Evolutionary conservation across 495 filamentous ascomycete species (phyloP), one percentile per base, ranked within the genome.

Genomic region (Hyaloscypha hepaticicola): DNA sequence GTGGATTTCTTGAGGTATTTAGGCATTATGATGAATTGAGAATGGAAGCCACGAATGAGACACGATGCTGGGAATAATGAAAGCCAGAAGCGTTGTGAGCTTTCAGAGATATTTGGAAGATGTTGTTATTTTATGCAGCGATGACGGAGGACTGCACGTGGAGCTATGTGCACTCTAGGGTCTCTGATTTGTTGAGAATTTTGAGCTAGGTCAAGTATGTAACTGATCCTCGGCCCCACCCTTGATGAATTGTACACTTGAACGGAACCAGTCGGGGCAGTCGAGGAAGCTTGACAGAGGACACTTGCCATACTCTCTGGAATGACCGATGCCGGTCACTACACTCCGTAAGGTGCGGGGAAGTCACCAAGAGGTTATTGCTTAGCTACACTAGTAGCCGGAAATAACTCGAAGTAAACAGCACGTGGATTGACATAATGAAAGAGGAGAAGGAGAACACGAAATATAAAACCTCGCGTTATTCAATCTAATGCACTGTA

Each of bases 1-100:
- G 55, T 21, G 6, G 19, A 27, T 26, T 34, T 27, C 41, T 12
- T 68, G 62, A 64, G 80, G 76, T 22, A 67, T 60, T 60, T 38
- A 50, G 29, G 60, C 26, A 67, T 61, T 53, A 3, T 53, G 12
- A 67, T 67, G 41, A 64, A 68, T 28, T 45, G 16, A 45, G 38
- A 19, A n/a, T n/a, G n/a, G n/a, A n/a, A n/a, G n/a, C n/a, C n/a
- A n/a, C n/a, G n/a, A 11, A 16, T 11, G 38, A 11, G 38, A 45
- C 9, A 4, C 19, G 38, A 45, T 4, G 38, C 12, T 45, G 16
- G n/a, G n/a, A n/a, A n/a, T n/a, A n/a, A n/a, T 45, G 38, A 45
- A 45, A 0, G 4, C 19, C 4, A 1, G 16, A 45, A 16, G 12
- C 4, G 9, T 9, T 9, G 38, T 45, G 14, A 16, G 38, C 9